Conservation (phyloP, 768 basidiomycete species). For the Lactarius psammicola region DNA sequence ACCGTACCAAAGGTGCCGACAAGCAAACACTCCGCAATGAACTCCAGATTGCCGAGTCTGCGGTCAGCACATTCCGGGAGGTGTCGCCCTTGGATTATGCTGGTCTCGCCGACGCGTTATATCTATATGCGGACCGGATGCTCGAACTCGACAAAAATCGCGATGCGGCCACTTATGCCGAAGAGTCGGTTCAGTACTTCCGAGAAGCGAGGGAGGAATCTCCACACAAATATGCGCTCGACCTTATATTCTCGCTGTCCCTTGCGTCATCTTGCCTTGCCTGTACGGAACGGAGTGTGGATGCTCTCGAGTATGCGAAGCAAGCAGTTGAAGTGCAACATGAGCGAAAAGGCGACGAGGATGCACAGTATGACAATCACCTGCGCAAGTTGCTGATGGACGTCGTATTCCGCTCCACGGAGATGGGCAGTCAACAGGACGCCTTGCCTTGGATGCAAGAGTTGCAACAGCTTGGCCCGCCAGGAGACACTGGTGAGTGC, state of each 20-base stretch:
- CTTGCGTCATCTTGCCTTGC: slow-evolving; percentile 22
- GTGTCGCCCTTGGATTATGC: slow-evolving; percentile 8
- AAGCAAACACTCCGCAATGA: slow-evolving; percentile 5
- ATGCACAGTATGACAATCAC: background rate
- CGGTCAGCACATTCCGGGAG: slow-evolving; percentile 15
- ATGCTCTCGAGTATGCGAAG: slow-evolving; percentile 19
- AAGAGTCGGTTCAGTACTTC: slow-evolving; percentile 21
- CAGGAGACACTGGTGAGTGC: background rate
- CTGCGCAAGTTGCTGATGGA: slow-evolving; percentile 11
- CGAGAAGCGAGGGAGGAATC: background rate
- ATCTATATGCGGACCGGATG: slow-evolving; percentile 16
- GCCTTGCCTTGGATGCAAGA: slow-evolving; percentile 5
- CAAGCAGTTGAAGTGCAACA: slow-evolving; percentile 19
- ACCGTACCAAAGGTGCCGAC: background rate
- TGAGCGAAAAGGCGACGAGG: background rate
- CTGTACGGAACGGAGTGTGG: slow-evolving; percentile 5
- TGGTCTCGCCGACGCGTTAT: slow-evolving; percentile 18
- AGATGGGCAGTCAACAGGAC: background rate
- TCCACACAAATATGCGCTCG: slow-evolving; percentile 5
- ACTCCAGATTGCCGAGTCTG: background rate
- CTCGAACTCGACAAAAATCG: slow-evolving; percentile 15
- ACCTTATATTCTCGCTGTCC: slow-evolving; percentile 19
- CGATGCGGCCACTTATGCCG: slow-evolving; percentile 17
- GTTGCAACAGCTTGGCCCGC: background rate
- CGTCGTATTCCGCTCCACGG: slow-evolving; percentile 8